Base-by-base conservation (phyloP, 2,329 filamentous ascomycete genomes). In the Fusarium annulatum region DNA sequence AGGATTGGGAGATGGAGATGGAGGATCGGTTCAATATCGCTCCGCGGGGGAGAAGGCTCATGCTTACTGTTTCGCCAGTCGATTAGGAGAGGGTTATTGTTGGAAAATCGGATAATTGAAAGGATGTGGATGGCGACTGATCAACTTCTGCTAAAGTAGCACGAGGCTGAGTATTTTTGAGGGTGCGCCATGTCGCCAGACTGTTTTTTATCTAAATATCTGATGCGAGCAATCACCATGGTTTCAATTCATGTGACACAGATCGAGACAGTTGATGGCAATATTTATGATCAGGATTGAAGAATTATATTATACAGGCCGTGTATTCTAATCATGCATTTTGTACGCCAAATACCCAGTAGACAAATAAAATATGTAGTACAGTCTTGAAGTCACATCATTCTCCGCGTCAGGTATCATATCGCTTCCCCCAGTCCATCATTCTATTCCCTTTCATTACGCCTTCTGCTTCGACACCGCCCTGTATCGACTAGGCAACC, bases 401-500 rank as follows among this genome's bases (percentile, higher is more conserved):
- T 12, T 21, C 26, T 36, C 16, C 10, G 43, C 26, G 4, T 51
- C 33, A 30, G 56, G 34, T 30, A 51, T 59, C 34, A 59, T 51
- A 7, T 26, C 18, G 23, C 42, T 49, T 12, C 55, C 28, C 12
- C 11, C 5, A 16, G 5, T 28, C 12, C 28, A 2, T 38, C 33
- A 26, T 52, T 38, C 23, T 36, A 16, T 15, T 19, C 12, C 28
- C 2, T 3, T 3, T 9, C 4, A 5, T 55, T 14, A 71, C 33
- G 55, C 60, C n/a, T 51, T 61, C 10, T 49, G 33, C 56, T 61
- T 72, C 5, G 69, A 66, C 0, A 72, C 70, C 11, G 64, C 41
- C 9, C 70, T 66, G 7, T 72, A 72, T 9, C 70, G 56, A 16
- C 70, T 72, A 3, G 70, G 70, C 9, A 72, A 33, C 5, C 70